These are phyloP conservation scores for Mycena venus DNA, from an alignment of 768 basidiomycete species.

Conservation along the genomic window DNA sequence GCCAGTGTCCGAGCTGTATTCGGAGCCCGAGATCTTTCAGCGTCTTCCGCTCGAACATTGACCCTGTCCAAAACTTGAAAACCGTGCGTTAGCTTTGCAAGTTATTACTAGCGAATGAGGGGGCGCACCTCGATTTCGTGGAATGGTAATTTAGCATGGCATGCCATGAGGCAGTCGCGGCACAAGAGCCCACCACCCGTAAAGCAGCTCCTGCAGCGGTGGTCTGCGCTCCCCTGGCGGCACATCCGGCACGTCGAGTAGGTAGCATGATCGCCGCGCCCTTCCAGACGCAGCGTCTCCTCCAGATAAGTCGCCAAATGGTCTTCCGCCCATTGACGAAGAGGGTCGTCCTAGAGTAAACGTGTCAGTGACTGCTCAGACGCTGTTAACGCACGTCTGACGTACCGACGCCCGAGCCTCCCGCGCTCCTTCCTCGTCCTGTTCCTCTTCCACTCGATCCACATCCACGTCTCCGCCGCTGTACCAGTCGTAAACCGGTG, in stretches of 20 bases:
- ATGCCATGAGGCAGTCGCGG: neutral
- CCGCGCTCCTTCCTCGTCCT: neutral
- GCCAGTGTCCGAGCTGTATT: slow-evolving; percentile 27
- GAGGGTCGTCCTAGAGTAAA: neutral
- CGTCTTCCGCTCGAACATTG: neutral
- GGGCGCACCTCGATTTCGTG: slow-evolving; percentile 27
- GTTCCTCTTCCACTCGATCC: neutral
- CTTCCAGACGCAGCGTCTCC: slow-evolving; percentile 30
- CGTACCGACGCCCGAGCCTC: neutral
- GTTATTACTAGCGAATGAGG: neutral
- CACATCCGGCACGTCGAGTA: neutral
- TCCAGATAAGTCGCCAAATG: slow-evolving; percentile 22
- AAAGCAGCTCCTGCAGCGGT: slow-evolving; percentile 25
- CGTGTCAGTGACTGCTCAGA: neutral
- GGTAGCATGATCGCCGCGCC: neutral
- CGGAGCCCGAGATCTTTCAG: slow-evolving; percentile 25
- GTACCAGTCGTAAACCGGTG: neutral
- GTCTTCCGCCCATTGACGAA: neutral
- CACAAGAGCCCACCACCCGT: neutral
- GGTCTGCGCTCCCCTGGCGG: neutral
- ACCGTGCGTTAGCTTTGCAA: neutral
- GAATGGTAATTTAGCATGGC: slow-evolving; percentile 15
- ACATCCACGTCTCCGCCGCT: neutral
- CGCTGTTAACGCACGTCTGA: too few relatives aligned
- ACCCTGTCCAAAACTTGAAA: slow-evolving; percentile 26